These are phyloP conservation scores for Boletus tomentosulus DNA, from an alignment of 768 basidiomycete species.

Conservation along the genomic window DNA sequence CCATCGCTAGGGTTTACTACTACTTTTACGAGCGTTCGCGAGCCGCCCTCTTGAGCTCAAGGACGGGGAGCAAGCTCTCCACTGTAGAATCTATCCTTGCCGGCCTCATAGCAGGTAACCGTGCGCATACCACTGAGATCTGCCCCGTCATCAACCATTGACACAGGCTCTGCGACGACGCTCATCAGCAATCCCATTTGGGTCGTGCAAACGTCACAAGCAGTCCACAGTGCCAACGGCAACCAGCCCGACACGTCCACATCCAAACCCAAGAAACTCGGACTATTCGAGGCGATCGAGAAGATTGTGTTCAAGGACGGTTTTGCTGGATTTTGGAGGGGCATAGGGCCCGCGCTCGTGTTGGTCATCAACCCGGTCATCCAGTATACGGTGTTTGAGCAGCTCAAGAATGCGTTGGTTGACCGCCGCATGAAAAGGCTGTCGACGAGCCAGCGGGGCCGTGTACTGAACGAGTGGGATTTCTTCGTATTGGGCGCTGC, in stretches of 20 bases:
- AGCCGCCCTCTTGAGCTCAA: slow-evolving; percentile 50
- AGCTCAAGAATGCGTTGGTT: slow-evolving; percentile 82
- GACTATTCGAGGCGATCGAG: slow-evolving; percentile 61
- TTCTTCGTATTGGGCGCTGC: slow-evolving; percentile 94
- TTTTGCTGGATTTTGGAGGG: slow-evolving; percentile 79
- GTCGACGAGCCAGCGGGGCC: slow-evolving; percentile 42
- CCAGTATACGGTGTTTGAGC: slow-evolving; percentile 92
- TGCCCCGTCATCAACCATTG: neutral
- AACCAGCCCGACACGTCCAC: slow-evolving; percentile 27
- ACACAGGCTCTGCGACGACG: slow-evolving; percentile 79
- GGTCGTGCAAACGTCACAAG: slow-evolving; percentile 92
- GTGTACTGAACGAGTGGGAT: slow-evolving; percentile 74
- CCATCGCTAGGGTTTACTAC: slow-evolving; percentile 71
- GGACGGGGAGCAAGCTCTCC: slow-evolving; percentile 59
- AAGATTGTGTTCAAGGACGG: slow-evolving; percentile 74
- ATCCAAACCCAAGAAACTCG: slow-evolving; percentile 52
- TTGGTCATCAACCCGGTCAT: slow-evolving; percentile 94
- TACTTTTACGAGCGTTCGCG: slow-evolving; percentile 82
- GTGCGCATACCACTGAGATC: neutral
- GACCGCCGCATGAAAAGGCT: slow-evolving; percentile 54
- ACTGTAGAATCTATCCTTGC: slow-evolving; percentile 89
- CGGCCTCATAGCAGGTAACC: slow-evolving; percentile 77
- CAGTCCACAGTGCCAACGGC: slow-evolving; percentile 53
- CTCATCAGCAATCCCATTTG: slow-evolving; percentile 92
- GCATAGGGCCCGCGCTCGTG: slow-evolving; percentile 89